Percentiles rank a stretch among this genome's conserved stretches.
Conservation (phyloP, 2,329 filamentous ascomycete species). For the Alternaria gaisen region DNA sequence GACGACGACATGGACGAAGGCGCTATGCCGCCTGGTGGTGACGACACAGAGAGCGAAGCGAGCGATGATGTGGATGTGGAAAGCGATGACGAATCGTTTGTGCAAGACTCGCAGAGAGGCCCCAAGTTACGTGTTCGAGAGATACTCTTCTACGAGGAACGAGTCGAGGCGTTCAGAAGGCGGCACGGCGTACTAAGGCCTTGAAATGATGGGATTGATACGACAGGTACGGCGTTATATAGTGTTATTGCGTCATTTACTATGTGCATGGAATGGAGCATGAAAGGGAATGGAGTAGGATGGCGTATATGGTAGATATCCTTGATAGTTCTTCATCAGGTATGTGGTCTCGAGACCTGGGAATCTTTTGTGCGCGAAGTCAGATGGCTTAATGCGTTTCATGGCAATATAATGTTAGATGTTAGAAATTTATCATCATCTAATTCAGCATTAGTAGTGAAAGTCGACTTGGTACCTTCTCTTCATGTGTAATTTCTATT, state of each 20-base stretch:
- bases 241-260: slow-evolving; percentile 11
- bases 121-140: slow-evolving; percentile 72
- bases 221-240: slow-evolving; percentile 10
- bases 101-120: slow-evolving; percentile 59
- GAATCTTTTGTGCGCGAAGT: neutral
- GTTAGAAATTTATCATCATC: neutral
- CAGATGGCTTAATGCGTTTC: neutral
- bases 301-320: slow-evolving; percentile 29
- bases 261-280: slow-evolving; percentile 13
- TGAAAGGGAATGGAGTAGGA: slow-evolving; percentile 13
- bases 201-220: slow-evolving; percentile 5
- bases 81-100: slow-evolving; percentile 61
- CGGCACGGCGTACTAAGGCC: slow-evolving; percentile 61
- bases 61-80: slow-evolving; percentile 53
- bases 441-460: neutral
- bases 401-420: slow-evolving; percentile 16
- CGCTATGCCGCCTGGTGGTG: slow-evolving; percentile 59
- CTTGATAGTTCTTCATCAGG: slow-evolving; percentile 17
- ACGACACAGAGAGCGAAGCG: slow-evolving; percentile 43
- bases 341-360: slow-evolving; percentile 7
- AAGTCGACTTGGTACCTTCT: neutral
- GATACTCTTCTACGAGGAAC: slow-evolving; percentile 86
- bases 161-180: slow-evolving; percentile 77
- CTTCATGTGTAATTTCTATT: neutral
- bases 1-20: slow-evolving; percentile 61